Evolutionary conservation across 305 asterid species (phyloP).

Genomic region (Fraxinus paxiana): DNA sequence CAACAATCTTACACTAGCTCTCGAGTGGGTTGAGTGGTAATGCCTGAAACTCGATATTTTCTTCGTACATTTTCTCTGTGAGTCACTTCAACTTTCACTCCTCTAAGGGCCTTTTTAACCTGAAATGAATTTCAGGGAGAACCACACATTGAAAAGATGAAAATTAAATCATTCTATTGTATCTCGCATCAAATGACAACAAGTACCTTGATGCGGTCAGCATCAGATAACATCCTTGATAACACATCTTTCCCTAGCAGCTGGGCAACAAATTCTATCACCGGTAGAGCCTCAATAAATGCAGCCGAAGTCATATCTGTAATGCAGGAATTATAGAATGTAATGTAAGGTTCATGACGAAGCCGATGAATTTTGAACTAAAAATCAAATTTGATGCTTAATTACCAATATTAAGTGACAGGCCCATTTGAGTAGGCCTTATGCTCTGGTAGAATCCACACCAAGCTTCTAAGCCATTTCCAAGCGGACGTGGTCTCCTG

Average conservation of each 20-base stretch:
- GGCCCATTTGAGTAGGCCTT: constrained; percentile 98
- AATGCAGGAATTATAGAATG: constrained; percentile 16
- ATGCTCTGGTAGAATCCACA: constrained; percentile 97
- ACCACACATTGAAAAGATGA: neutral
- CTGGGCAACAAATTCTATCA: constrained; percentile 84
- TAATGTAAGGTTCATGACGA: neutral
- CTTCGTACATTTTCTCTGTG: constrained; percentile 88
- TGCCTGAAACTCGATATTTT: constrained; percentile 87
- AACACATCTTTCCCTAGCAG: constrained; percentile 83
- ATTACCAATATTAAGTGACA: constrained; percentile 90
- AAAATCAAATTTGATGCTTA: neutral
- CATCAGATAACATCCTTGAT: constrained; percentile 82
- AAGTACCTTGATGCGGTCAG: constrained; percentile 81
- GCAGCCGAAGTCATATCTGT: constrained; percentile 98
- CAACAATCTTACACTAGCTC: constrained; percentile 72
- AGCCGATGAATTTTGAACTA: neutral
- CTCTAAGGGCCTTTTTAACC: constrained; percentile 96
- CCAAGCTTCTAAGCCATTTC: constrained; percentile 98
- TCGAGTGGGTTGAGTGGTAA: constrained; percentile 88
- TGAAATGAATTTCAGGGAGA: constrained; percentile 25
- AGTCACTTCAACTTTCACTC: constrained; percentile 97
- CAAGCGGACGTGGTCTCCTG: constrained; percentile 77
- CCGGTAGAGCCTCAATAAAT: constrained; percentile 94
- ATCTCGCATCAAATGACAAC: neutral
- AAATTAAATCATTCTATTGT: neutral